Evolutionary conservation across 345 rosid species (phyloP).

Genomic region (Eucalyptus camaldulensis): DNA sequence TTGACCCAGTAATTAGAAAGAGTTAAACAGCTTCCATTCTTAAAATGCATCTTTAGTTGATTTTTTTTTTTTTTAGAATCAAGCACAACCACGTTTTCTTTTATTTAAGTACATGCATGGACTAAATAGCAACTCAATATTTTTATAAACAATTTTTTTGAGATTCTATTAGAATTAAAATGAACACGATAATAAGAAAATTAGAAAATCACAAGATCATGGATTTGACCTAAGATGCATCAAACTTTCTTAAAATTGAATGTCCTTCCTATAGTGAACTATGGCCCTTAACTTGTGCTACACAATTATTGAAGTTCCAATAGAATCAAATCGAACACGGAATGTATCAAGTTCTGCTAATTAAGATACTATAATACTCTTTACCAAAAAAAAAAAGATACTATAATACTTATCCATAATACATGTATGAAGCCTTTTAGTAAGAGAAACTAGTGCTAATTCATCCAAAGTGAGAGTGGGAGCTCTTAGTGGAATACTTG

Average conservation of each 20-base stretch:
- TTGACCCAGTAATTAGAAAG: no score
- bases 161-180: neutral
- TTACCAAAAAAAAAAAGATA: neutral
- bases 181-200: neutral
- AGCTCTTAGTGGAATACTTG: neutral
- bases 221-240: neutral
- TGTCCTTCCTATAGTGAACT: neutral
- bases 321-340: neutral
- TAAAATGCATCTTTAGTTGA: neutral
- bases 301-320: neutral
- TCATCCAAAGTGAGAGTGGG: neutral
- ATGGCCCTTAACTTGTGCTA: neutral
- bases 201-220: neutral
- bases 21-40: no score
- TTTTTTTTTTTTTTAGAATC: neutral
- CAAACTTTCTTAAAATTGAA: neutral
- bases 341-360: neutral
- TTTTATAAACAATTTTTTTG: neutral
- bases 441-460: neutral
- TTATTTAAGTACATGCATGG: neutral
- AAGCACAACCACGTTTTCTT: neutral
- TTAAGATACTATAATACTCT: neutral
- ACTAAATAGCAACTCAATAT: neutral
- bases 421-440: neutral
- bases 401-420: neutral